These are phyloP conservation scores for Rhizophlyctis rosea DNA, from an alignment of 192 early-diverging fungal genomes.

Conservation along the genomic window DNA sequence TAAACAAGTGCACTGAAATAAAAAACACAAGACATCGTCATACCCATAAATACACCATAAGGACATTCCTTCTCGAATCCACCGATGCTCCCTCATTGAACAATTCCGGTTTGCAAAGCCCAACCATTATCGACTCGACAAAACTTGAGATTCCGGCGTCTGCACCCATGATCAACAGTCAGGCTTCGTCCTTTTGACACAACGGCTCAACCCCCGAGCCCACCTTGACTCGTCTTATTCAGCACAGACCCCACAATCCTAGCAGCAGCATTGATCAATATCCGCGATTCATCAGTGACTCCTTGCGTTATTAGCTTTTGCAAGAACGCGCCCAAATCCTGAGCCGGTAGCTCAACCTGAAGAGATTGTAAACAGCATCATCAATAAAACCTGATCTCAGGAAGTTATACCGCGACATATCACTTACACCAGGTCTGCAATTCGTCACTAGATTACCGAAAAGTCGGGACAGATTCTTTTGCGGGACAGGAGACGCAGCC, in stretches of 20 bases:
- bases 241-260: conserved; percentile 59
- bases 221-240: conserved; percentile 59
- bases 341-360: conserved; percentile 5
- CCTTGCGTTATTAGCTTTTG: conserved; percentile 3
- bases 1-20: conserved; percentile 2
- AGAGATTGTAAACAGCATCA: neutral
- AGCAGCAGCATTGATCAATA: conserved; percentile 50
- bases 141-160: neutral
- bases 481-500: conserved; percentile 5
- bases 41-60: conserved; percentile 12
- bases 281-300: conserved; percentile 33
- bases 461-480: conserved; percentile 11
- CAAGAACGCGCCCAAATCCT: conserved; percentile 23
- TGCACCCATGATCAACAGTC: neutral
- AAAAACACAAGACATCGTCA: too few relatives aligned
- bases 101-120: neutral
- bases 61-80: conserved; percentile 1
- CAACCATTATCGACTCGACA: neutral
- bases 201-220: neutral
- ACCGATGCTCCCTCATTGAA: neutral
- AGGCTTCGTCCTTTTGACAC: neutral
- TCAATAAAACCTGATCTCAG: too few relatives aligned
- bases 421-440: conserved; percentile 2
- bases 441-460: conserved; percentile 20
- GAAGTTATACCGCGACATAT: neutral